Base-by-base conservation (phyloP, 2,329 filamentous ascomycete species). In the Lasiodiplodia sp. region DNA sequence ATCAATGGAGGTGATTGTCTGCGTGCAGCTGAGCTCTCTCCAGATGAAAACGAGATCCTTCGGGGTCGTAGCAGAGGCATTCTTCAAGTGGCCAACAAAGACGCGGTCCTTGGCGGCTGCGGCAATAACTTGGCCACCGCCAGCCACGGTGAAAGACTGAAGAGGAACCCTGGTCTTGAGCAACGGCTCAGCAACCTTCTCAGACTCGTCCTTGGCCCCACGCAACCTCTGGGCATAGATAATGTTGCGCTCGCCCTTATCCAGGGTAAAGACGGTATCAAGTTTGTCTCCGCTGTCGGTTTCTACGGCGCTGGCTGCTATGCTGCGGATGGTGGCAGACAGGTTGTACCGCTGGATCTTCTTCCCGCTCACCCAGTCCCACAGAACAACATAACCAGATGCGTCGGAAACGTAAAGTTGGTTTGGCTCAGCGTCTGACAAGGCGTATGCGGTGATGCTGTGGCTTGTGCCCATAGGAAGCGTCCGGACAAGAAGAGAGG, bases 401-500 rank as follows among this genome's bases (percentile, higher is more conserved):
- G 80, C 82, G 28, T 83, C 86, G 51, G 85, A 83, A 52, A 88
- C 81, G 71, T 87, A 87, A 7, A 90, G 74, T 57, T 85, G 77
- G 74, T 87, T 78, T 70, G 84, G 73, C 77, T 88, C 82, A 62
- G 76, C 74, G 37, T 81, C 80, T 67, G 84, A 90, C 38, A 88
- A 72, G 23, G 83, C 81, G 73, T 85, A 88, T 28, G 83, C 83
- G 25, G 83, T 79, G 25, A 90, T 80, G 12, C 76, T 79, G 25
- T 83, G 78, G 73, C 79, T 76, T 72, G 83, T 72, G n/a, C 80
- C 79, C 34, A 90, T 82, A 14, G 87, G 82, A 60, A 97, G 90
- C 68, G 89, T 88, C 72, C 93, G 90, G 56, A 93, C 84, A 25
- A 96, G 87, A 62, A 96, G 87, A 1, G 96, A 98, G 67, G 93